These are phyloP conservation scores for Stachybotrys echinatus DNA, from an alignment of 2,329 filamentous ascomycete genomes.

Conservation along the genomic window DNA sequence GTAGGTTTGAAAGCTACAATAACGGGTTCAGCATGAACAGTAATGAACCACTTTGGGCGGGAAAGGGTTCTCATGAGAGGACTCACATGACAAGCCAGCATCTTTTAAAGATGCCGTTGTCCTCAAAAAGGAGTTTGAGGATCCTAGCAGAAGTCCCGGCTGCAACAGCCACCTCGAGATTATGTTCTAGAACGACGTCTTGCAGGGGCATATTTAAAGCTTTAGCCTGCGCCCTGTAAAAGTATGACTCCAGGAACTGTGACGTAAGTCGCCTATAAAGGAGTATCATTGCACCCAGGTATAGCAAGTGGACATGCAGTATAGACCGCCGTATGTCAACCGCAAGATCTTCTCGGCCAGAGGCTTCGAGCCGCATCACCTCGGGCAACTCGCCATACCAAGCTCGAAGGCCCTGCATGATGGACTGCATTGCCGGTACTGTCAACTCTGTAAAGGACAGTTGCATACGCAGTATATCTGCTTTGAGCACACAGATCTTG, in stretches of 20 bases:
- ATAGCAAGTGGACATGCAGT: slow-evolving; percentile 4
- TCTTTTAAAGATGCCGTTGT: slow-evolving; percentile 5
- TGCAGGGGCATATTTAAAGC: neutral
- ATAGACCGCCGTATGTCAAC: slow-evolving; percentile 3
- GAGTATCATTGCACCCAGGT: slow-evolving; percentile 4
- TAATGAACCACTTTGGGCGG: neutral
- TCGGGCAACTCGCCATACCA: slow-evolving; percentile 5
- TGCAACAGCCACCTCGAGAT: slow-evolving; percentile 2
- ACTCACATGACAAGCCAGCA: slow-evolving; percentile 8
- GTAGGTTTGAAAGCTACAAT: slow-evolving; percentile 5
- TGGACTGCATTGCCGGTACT: neutral
- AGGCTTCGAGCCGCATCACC: neutral
- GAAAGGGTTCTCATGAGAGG: neutral
- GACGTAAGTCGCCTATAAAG: slow-evolving; percentile 3
- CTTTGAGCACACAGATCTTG: slow-evolving; percentile 6
- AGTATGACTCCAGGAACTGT: slow-evolving; percentile 2
- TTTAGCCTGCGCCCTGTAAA: neutral
- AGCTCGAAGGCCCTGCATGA: slow-evolving; percentile 1
- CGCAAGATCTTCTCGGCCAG: neutral
- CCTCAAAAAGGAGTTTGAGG: slow-evolving; percentile 3
- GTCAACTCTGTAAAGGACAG: slow-evolving; percentile 2
- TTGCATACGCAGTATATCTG: slow-evolving; percentile 6
- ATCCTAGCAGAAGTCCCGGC: slow-evolving; percentile 4
- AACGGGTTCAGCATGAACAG: neutral
- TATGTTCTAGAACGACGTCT: neutral